These are phyloP conservation scores for Chaetomiaceae sp. DNA, from an alignment of 2,329 filamentous ascomycete species.

Conservation along the genomic window DNA sequence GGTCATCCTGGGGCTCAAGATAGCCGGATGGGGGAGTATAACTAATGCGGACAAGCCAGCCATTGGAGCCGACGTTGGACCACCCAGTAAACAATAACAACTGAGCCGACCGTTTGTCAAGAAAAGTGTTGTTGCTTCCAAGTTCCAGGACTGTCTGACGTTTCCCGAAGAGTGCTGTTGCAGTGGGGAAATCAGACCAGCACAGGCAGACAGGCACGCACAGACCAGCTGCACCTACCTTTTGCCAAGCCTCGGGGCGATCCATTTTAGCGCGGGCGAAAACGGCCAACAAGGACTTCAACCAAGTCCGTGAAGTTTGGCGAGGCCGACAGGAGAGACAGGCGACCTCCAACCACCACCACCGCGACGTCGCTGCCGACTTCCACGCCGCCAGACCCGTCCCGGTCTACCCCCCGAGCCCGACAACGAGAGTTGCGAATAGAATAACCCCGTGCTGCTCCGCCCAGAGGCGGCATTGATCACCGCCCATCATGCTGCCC, in stretches of 20 bases:
- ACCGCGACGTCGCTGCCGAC: conserved; percentile 3
- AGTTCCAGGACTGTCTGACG: too few species aligned
- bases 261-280: conserved; percentile 22
- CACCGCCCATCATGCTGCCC: conserved; percentile 51
- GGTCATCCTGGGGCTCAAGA: neutral
- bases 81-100: too few species aligned
- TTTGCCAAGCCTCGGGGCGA: conserved; percentile 17
- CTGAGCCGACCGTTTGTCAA: too few species aligned
- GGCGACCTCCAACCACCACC: neutral
- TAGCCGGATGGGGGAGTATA: too few species aligned
- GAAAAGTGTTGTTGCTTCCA: too few species aligned
- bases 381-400: conserved; percentile 3
- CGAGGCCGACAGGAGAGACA: conserved; percentile 13
- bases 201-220: too few species aligned
- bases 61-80: too few species aligned
- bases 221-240: conserved; percentile 11
- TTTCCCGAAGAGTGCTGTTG: too few species aligned
- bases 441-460: neutral
- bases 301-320: conserved; percentile 20
- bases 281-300: conserved; percentile 22
- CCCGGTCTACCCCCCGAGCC: neutral
- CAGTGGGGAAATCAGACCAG: too few species aligned
- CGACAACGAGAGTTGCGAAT: neutral
- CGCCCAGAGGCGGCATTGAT: conserved; percentile 14
- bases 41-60: too few species aligned